phyloP scores from a whole-genome alignment of 164 flowering plant genomes.

The Umbilicus rupestris region DNA sequence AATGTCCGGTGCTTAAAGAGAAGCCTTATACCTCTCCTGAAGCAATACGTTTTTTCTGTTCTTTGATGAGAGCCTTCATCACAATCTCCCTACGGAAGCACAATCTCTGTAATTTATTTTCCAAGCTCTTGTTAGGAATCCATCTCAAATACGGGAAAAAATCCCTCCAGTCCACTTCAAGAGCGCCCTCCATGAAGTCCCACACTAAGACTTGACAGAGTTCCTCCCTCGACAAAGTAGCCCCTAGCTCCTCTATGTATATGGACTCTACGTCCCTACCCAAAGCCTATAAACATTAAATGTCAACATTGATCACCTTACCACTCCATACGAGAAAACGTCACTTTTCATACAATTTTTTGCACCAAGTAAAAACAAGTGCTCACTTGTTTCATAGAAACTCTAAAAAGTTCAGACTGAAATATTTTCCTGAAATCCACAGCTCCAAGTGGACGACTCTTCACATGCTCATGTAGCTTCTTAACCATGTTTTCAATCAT shows the following conservation, averaged over 20 bases:
- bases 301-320: not conserved
- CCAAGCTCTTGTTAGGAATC: constrained; percentile 70
- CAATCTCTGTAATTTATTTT: constrained; percentile 39
- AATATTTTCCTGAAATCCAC: constrained; percentile 55
- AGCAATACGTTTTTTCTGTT: constrained; percentile 42
- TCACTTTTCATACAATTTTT: not conserved
- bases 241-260: constrained; percentile 67
- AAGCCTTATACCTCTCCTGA: constrained; percentile 42
- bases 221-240: constrained; percentile 49
- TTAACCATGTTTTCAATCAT: constrained; percentile 42
- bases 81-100: constrained; percentile 41
- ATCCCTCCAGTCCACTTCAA: constrained; percentile 96
- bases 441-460: constrained; percentile 28
- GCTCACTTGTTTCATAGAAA: constrained; percentile 72
- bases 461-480: constrained; percentile 28
- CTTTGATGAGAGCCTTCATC: constrained; percentile 51
- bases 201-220: constrained; percentile 47
- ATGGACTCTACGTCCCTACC: constrained; percentile 63
- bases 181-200: constrained; percentile 77
- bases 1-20: not conserved
- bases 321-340: not conserved
- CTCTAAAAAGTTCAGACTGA: constrained; percentile 57
- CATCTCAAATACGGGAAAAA: constrained; percentile 89
- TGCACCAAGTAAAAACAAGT: not conserved
- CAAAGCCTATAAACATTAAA: constrained; percentile 40